Conservation (phyloP, 306 rosid species). For the Dryas drummondii region DNA sequence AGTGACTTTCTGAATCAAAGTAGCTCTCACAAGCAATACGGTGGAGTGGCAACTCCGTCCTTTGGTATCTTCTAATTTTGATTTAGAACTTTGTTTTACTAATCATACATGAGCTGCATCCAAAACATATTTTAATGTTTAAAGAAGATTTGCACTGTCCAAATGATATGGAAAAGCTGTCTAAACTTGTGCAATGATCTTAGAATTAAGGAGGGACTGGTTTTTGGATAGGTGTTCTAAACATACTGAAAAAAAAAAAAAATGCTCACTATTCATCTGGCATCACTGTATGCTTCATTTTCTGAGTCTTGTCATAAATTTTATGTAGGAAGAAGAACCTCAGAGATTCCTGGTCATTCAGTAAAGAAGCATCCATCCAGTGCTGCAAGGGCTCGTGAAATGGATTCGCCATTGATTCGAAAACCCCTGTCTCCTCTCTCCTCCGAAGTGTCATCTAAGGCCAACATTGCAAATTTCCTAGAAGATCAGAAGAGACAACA, state of each 20-base stretch:
- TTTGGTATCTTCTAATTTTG: slow-evolving; percentile 27
- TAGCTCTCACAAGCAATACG: slow-evolving; percentile 31
- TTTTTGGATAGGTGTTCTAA: background rate
- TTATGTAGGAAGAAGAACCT: slow-evolving; percentile 39
- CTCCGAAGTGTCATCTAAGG: slow-evolving; percentile 34
- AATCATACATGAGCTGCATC: background rate
- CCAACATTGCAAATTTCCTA: slow-evolving; percentile 35
- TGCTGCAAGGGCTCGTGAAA: slow-evolving; percentile 29
- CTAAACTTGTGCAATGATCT: background rate
- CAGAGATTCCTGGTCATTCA: slow-evolving; percentile 34
- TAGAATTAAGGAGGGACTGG: no score
- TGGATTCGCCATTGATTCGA: slow-evolving; percentile 34
- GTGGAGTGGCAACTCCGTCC: slow-evolving; percentile 35
- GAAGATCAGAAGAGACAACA: slow-evolving; percentile 26
- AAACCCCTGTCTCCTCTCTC: slow-evolving; percentile 64
- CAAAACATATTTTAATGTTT: background rate
- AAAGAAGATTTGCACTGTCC: background rate
- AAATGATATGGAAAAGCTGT: background rate
- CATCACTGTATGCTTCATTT: background rate
- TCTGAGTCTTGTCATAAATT: background rate
- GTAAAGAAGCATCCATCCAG: slow-evolving; percentile 24
- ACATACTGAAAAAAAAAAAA: background rate
- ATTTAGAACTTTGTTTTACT: background rate
- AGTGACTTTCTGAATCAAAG: slow-evolving; percentile 33
- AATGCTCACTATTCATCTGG: background rate